These are phyloP conservation scores for Hibiscus tridactylites DNA, from an alignment of 345 rosid genomes.

Conservation along the genomic window DNA sequence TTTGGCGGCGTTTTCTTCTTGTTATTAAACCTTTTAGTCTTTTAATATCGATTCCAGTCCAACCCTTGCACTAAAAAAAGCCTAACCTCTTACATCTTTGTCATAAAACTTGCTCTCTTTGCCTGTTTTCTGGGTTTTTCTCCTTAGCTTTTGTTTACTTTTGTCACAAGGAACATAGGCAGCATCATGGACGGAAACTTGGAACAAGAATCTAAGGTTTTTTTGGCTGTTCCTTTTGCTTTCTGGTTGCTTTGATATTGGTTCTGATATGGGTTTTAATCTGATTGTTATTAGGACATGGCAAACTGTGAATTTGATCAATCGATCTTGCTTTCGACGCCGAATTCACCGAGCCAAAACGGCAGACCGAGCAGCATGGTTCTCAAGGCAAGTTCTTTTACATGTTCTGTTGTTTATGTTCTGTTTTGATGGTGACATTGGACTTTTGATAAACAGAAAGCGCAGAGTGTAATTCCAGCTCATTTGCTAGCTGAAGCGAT, in stretches of 20 bases:
- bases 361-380: slow-evolving; percentile 60
- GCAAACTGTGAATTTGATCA: slow-evolving; percentile 30
- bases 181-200: slow-evolving; percentile 1
- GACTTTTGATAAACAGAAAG: slow-evolving; percentile 33
- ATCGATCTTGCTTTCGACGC: slow-evolving; percentile 32
- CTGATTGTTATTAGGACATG: slow-evolving; percentile 19
- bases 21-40: background rate
- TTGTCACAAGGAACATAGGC: background rate
- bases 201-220: slow-evolving; percentile 3
- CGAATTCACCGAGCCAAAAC: slow-evolving; percentile 32
- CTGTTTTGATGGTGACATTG: background rate
- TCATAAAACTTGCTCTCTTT: background rate
- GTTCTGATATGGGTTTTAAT: background rate
- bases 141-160: background rate
- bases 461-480: slow-evolving; percentile 49
- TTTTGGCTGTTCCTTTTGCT: background rate
- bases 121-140: background rate
- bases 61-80: background rate
- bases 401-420: background rate
- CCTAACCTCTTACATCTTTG: slow-evolving; percentile 3
- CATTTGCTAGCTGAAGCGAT: slow-evolving; percentile 67
- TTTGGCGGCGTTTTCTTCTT: background rate
- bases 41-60: background rate
- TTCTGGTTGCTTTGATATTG: background rate
- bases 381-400: slow-evolving; percentile 37